Evolutionary conservation across 202 grass and related monocot species (phyloP).

Genomic region (Schoenoplectus tabernaemontani): DNA sequence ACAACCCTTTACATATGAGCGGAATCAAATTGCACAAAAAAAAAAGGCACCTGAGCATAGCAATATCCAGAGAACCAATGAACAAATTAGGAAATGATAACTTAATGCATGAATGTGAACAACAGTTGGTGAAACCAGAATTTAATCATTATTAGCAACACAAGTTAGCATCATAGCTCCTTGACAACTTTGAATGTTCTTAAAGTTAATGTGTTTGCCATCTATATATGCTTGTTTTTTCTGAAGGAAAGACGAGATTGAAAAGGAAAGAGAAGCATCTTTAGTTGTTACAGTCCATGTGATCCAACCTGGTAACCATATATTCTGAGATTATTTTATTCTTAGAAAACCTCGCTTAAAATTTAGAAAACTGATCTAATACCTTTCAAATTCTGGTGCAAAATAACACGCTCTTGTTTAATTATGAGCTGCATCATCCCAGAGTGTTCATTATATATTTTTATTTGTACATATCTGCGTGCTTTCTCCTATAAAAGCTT

Average conservation of each 20-base stretch:
- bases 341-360: background rate
- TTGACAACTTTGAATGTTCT: background rate
- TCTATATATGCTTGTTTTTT: background rate
- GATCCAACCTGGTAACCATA: background rate
- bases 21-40: background rate
- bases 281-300: slow-evolving; percentile 13
- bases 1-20: too few species aligned
- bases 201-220: background rate
- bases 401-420: background rate
- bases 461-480: background rate
- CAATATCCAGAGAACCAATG: background rate
- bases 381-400: background rate
- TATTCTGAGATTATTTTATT: background rate
- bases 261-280: slow-evolving; percentile 13
- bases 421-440: background rate
- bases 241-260: background rate
- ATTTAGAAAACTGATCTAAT: background rate
- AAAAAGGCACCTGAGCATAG: background rate
- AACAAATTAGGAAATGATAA: background rate
- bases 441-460: background rate
- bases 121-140: background rate
- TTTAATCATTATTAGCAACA: background rate
- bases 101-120: background rate
- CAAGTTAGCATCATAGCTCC: background rate
- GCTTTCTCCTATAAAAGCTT: background rate